Evolutionary conservation across 2,329 filamentous ascomycete genomes (phyloP).

Genomic region (Septoria linicola): DNA sequence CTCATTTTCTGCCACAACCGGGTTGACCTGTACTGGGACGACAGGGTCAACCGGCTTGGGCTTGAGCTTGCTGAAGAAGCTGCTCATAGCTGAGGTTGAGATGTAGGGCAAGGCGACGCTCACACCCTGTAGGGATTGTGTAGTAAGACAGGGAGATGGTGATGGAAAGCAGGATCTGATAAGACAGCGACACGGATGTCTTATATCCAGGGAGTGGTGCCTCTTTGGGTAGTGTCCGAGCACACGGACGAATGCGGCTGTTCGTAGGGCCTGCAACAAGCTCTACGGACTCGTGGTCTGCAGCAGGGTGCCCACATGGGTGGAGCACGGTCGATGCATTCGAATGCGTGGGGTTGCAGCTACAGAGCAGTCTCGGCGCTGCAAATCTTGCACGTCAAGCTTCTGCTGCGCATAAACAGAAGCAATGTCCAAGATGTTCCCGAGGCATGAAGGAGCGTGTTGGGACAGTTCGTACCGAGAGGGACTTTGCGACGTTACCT

Average conservation of each 20-base stretch:
- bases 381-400: conserved; percentile 2
- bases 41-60: conserved; percentile 5
- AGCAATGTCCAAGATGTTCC: conserved; percentile 3
- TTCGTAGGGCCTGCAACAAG: background rate
- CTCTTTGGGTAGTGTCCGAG: conserved; percentile 4
- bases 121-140: background rate
- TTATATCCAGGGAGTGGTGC: background rate
- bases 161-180: conserved; percentile 9
- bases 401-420: conserved; percentile 1
- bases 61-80: conserved; percentile 3
- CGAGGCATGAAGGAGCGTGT: conserved; percentile 2
- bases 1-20: conserved; percentile 1
- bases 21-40: conserved; percentile 2
- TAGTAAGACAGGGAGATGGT: background rate
- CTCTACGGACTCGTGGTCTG: conserved; percentile 1
- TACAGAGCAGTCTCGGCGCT: background rate
- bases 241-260: conserved; percentile 1
- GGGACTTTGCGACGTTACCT: background rate
- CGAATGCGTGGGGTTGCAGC: background rate
- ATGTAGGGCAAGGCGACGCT: background rate
- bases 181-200: background rate
- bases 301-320: conserved; percentile 6
- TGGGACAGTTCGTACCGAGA: conserved; percentile 2
- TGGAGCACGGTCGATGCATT: background rate
- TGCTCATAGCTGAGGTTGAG: background rate